Evolutionary conservation across 805 yeast species (phyloP), one percentile per base, ranked within the genome.

Genomic region (Candida palmyrensis): DNA sequence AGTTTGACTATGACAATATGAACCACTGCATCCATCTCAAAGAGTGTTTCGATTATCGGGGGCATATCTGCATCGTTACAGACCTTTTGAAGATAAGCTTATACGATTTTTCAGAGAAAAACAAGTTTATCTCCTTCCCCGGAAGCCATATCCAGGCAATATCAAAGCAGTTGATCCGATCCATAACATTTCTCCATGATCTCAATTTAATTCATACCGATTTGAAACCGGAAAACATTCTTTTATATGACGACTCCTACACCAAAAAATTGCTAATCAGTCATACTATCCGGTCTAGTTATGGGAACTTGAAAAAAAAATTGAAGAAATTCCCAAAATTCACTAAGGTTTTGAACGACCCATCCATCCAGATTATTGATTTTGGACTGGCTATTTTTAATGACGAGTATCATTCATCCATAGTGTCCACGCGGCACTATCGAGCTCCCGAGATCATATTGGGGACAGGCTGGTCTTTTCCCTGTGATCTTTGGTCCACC

Each of bases 401-500:
- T 46, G 95, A 89, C 57, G 97, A 92, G 60, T 88, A 84, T 53
- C 99, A 92, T 65, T 79, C 94, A 3, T 77, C 83, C 14, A 79
- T 92, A 11, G 96, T 92, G 8, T 85, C 96, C 6, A 92, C 99
- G 2, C 71, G 99, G 31, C 98, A 92, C 57, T 92, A 92, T 57
- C 67, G 98, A 34, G 98, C 98, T 0, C 98, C 98, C 0, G 98
- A 92, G 55, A 88, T 92, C 42, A 87, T 90, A 1, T 61, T 92
- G 19, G 96, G 96, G 2, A 71, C 76, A n/a, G 96, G 97, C 13
- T 92, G 98, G 97, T 83, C 96, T 6, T 88, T 74, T 47, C 95
- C 97, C 1, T 90, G 97, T 56, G 99, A 92, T 55, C 66, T 90
- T 63, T 92, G 99, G 99, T 85, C 96, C 1, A 70, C 92, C 27